Conservation (phyloP, 2,329 filamentous ascomycete species). For the Colletotrichum sojae region DNA sequence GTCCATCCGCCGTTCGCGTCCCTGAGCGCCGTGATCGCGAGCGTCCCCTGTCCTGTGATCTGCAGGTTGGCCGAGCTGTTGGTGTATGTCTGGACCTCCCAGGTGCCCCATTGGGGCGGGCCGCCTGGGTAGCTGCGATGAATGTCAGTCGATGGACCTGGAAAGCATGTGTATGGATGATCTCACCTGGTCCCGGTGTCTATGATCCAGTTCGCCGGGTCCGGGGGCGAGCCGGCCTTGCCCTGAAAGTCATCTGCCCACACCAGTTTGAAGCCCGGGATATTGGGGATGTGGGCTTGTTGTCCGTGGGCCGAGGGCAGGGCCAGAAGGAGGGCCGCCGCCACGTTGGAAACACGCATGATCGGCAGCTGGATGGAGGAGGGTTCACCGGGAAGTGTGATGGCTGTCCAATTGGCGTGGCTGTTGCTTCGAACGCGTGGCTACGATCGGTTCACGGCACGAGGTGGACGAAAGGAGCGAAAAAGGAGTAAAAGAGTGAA, state of each 20-base stretch:
- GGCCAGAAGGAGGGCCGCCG: neutral
- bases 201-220: slow-evolving; percentile 59
- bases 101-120: slow-evolving; percentile 61
- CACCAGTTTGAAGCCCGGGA: slow-evolving; percentile 51
- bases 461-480: neutral
- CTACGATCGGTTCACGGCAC: neutral
- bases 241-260: slow-evolving; percentile 63
- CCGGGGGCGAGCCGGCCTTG: slow-evolving; percentile 50
- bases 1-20: slow-evolving; percentile 55
- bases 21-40: slow-evolving; percentile 61
- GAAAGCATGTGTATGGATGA: no score
- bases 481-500: neutral
- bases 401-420: neutral
- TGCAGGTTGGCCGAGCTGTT: slow-evolving; percentile 58
- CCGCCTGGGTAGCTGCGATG: slow-evolving; percentile 57
- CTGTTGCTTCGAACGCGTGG: neutral
- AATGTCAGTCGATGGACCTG: neutral
- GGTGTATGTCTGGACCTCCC: slow-evolving; percentile 64
- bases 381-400: neutral
- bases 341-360: slow-evolving; percentile 5
- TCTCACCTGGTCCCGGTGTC: slow-evolving; percentile 53
- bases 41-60: slow-evolving; percentile 62
- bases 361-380: neutral
- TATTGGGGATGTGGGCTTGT: slow-evolving; percentile 24
- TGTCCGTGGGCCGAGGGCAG: neutral